Evolutionary conservation across 1,139 yeast genomes (phyloP), one percentile per base, ranked within the genome.

Genomic region (Sugiyamaella grinbergsii): DNA sequence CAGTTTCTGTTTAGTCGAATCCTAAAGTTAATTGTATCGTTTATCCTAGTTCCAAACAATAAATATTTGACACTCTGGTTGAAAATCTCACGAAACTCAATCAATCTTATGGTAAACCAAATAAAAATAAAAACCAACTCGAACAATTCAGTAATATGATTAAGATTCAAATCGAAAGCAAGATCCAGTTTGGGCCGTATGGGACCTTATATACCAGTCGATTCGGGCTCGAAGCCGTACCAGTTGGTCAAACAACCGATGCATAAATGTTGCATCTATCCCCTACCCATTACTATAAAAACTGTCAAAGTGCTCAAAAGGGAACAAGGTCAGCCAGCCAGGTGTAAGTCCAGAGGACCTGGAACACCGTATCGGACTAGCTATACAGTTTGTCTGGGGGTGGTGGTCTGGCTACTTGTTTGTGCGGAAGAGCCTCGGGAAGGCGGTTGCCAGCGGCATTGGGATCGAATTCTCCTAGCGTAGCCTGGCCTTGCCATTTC

Each of bases 31-130:
- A 23, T 23, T 23, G 26, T 5, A 23, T 23, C 26, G 5, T 11
- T 29, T 4, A 29, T 29, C 32, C 32, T 29, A n/a, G 15, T 29
- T 29, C 5, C 32, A 29, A 5, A 23, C 26, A 23, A n/a, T n/a
- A n/a, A n/a, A n/a, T n/a, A n/a, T n/a, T n/a, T n/a, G n/a, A n/a
- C n/a, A n/a, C n/a, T n/a, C n/a, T n/a, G n/a, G n/a, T n/a, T n/a
- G n/a, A n/a, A n/a, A n/a, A n/a, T n/a, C 7, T 23, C 26, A 8
- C 7, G 8, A 23, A 29, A 7, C 15, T 38, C 43, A 40, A 26
- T 40, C 43, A 40, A 40, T 40, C 43, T 40, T 40, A 40, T 40
- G 43, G 43, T 40, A 40, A 28, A 4, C 22, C 23, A 28, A 22
- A 40, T 8, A 5, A 5, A 22, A 20, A 6, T 6, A 33, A 23